Percentiles rank a stretch among this genome's conserved stretches.
Evolutionary conservation across 768 basidiomycete species (phyloP).

Genomic region (Hericium coralloides): DNA sequence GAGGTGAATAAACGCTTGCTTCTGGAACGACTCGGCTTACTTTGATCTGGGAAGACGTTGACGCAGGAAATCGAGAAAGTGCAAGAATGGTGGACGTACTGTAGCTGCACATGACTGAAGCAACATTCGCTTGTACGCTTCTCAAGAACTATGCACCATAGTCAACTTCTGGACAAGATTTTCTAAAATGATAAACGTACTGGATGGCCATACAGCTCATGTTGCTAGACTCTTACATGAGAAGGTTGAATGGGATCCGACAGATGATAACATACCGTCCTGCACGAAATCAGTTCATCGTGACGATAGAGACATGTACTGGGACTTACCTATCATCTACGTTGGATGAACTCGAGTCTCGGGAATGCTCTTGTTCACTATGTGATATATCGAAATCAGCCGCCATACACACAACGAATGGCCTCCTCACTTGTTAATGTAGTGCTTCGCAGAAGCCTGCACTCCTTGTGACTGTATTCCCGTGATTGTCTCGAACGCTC

Average conservation of each 20-base stretch:
- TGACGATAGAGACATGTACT: neutral
- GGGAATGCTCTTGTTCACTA: conserved; percentile 16
- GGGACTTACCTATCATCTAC: conserved; percentile 16
- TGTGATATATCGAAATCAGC: neutral
- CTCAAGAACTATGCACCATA: conserved; percentile 12
- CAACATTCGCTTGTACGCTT: conserved; percentile 18
- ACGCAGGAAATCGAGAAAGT: neutral
- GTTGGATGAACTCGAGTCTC: conserved; percentile 14
- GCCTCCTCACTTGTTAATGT: conserved; percentile 8
- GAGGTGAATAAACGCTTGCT: neutral
- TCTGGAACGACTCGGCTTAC: neutral
- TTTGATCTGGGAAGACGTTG: conserved; percentile 7
- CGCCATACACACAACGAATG: too few species aligned
- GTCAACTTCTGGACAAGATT: too few species aligned
- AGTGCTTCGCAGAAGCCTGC: conserved; percentile 18
- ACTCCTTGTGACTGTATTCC: conserved; percentile 25
- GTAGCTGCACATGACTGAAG: conserved; percentile 19
- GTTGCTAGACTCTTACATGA: conserved; percentile 8
- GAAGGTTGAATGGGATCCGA: neutral
- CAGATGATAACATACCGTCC: conserved; percentile 5
- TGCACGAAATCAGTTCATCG: neutral
- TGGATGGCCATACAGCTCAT: conserved; percentile 15
- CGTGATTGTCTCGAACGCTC: conserved; percentile 22
- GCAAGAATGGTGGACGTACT: conserved; percentile 6
- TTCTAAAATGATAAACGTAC: conserved; percentile 3